Percentiles rank a stretch among this genome's conserved stretches.
phyloP scores from a whole-genome alignment of 208 protist genomes.

The Wallacemonas sp. region DNA sequence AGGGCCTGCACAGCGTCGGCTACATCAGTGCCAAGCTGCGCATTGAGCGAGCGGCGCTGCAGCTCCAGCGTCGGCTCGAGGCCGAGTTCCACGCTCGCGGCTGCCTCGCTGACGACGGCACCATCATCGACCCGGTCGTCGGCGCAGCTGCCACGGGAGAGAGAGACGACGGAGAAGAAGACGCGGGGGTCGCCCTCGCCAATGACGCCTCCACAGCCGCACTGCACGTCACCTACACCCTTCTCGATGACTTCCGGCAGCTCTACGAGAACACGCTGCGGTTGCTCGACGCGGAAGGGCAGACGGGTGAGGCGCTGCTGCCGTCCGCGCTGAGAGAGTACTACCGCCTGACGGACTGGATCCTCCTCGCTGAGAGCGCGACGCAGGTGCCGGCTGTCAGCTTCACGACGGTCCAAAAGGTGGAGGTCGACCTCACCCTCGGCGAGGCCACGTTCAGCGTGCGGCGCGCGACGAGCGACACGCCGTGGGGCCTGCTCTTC shows the following conservation, averaged over 20 bases:
- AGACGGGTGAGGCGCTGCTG: conserved; percentile 23
- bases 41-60: conserved; percentile 50
- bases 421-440: conserved; percentile 27
- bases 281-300: conserved; percentile 24
- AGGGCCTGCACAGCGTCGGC: conserved; percentile 46
- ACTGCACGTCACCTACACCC: conserved; percentile 48
- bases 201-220: conserved; percentile 20
- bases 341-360: conserved; percentile 72
- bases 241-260: conserved; percentile 54
- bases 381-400: conserved; percentile 32
- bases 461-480: conserved; percentile 31
- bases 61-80: conserved; percentile 39
- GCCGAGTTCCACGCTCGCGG: conserved; percentile 25
- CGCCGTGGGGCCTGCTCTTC: conserved; percentile 71
- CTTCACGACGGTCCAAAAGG: conserved; percentile 40
- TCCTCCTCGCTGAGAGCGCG: conserved; percentile 37
- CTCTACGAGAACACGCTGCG: conserved; percentile 61
- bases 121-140: neutral
- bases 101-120: neutral
- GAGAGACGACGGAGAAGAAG: neutral
- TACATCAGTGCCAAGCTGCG: conserved; percentile 69
- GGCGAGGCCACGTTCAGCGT: conserved; percentile 41
- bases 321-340: conserved; percentile 51
- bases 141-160: neutral
- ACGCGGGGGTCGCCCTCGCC: neutral